phyloP scores from a whole-genome alignment of 148 eudicot genomes.

The Talinum fruticosum region DNA sequence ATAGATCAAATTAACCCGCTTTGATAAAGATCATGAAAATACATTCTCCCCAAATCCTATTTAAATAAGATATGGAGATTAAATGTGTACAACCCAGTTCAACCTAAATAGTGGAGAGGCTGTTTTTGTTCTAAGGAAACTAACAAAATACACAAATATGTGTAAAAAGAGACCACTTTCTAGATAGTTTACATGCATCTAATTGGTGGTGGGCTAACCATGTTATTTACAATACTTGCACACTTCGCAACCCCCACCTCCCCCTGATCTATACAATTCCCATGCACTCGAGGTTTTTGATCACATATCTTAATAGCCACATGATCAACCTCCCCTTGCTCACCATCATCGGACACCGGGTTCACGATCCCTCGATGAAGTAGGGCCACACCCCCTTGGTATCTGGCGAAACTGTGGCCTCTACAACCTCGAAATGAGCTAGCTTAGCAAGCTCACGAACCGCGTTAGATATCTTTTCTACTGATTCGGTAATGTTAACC shows the following conservation, averaged over 20 bases:
- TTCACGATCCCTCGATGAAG: slow-evolving; percentile 45
- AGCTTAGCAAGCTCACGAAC: slow-evolving; percentile 40
- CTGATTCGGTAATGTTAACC: slow-evolving; percentile 33
- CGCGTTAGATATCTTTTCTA: slow-evolving; percentile 39
- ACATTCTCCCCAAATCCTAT: too few relatives aligned
- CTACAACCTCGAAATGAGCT: slow-evolving; percentile 36
- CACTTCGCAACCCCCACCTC: slow-evolving; percentile 1
- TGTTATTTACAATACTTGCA: slow-evolving; percentile 15
- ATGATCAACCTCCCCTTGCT: slow-evolving; percentile 20
- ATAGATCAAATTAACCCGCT: too few relatives aligned
- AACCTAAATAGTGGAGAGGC: too few relatives aligned
- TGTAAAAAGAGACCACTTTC: background rate
- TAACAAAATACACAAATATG: too few relatives aligned
- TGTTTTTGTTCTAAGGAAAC: background rate
- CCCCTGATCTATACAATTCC: slow-evolving; percentile 20
- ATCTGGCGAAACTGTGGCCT: slow-evolving; percentile 22
- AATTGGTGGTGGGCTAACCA: slow-evolving; percentile 3
- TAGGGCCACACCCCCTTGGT: slow-evolving; percentile 15
- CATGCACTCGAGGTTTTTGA: slow-evolving; percentile 2
- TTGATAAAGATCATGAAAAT: too few relatives aligned
- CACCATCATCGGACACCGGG: slow-evolving; percentile 35
- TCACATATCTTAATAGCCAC: slow-evolving; percentile 28
- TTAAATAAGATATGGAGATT: too few relatives aligned
- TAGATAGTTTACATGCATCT: slow-evolving; percentile 15
- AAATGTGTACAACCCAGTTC: too few relatives aligned